phyloP scores from a whole-genome alignment of 139 green algal species.

The Zygnema circumcarinatum region DNA sequence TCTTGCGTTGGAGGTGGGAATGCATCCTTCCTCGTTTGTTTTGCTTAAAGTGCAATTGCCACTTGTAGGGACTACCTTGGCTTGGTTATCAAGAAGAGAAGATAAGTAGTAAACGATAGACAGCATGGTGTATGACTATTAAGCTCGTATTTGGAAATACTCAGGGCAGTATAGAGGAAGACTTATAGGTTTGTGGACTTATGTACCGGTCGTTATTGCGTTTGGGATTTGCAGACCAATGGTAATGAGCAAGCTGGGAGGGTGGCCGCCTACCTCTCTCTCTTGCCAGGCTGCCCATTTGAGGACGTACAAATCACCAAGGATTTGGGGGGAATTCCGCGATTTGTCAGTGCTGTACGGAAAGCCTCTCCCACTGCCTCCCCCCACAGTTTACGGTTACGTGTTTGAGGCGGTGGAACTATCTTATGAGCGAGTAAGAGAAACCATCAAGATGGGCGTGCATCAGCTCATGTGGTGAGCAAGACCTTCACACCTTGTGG shows the following conservation, averaged over 20 bases:
- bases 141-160: too few relatives aligned
- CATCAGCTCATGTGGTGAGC: too few relatives aligned
- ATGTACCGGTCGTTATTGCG: background rate
- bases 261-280: background rate
- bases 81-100: background rate
- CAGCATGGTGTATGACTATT: background rate
- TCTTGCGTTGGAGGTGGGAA: constrained; percentile 48
- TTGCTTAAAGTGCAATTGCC: constrained; percentile 8
- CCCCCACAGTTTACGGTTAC: too few relatives aligned
- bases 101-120: background rate
- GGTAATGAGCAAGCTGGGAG: background rate
- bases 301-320: background rate
- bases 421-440: too few relatives aligned
- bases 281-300: constrained; percentile 11
- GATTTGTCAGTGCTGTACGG: constrained; percentile 27
- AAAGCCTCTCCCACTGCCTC: too few relatives aligned
- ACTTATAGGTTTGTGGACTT: background rate
- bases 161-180: too few relatives aligned
- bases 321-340: background rate
- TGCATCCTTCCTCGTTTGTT: background rate
- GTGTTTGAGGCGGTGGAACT: too few relatives aligned
- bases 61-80: background rate
- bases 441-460: too few relatives aligned
- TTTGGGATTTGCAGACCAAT: constrained; percentile 33
- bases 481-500: too few relatives aligned